phyloP scores from a whole-genome alignment of 2,329 filamentous ascomycete species.

The Aspergillus spinulosporus region DNA sequence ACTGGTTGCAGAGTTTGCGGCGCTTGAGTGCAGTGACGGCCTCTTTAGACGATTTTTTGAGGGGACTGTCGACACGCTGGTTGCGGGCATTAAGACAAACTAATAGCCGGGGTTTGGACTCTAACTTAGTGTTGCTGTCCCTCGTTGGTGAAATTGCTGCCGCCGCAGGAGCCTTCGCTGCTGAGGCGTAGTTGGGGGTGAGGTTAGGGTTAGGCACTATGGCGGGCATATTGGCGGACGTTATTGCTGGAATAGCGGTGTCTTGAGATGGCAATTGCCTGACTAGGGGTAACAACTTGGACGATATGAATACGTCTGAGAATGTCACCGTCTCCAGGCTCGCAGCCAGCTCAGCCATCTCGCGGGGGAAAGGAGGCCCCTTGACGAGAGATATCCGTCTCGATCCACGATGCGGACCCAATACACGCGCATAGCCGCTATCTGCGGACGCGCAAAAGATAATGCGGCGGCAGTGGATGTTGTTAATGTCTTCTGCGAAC shows the following conservation, averaged over 20 bases:
- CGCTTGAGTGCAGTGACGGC: conserved; percentile 28
- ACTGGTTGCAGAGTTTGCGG: conserved; percentile 37
- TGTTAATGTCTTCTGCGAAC: conserved; percentile 33
- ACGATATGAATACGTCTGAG: conserved; percentile 17
- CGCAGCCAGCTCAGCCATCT: conserved; percentile 34
- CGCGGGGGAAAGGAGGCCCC: conserved; percentile 38
- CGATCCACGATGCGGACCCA: conserved; percentile 34
- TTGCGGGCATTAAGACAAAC: conserved; percentile 10
- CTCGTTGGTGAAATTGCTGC: neutral
- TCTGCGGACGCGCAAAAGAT: conserved; percentile 47
- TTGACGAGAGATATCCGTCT: conserved; percentile 41
- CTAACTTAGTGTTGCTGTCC: neutral
- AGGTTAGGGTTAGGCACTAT: too few relatives aligned
- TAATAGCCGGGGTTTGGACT: neutral
- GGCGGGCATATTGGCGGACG: too few relatives aligned
- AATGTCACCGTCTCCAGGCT: conserved; percentile 19
- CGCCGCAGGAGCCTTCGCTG: neutral
- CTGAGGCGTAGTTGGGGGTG: conserved; percentile 19
- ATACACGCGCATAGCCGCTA: conserved; percentile 46
- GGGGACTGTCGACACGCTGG: conserved; percentile 28
- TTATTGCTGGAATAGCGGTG: too few relatives aligned
- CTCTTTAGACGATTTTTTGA: conserved; percentile 20
- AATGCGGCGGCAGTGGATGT: conserved; percentile 45
- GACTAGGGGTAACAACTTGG: neutral
- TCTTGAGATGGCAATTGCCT: too few relatives aligned